Percentiles rank a stretch among this genome's conserved stretches.
Evolutionary conservation across 352 stramenopile genomes (phyloP).

Genomic region (Globisporangium mamillatum): DNA sequence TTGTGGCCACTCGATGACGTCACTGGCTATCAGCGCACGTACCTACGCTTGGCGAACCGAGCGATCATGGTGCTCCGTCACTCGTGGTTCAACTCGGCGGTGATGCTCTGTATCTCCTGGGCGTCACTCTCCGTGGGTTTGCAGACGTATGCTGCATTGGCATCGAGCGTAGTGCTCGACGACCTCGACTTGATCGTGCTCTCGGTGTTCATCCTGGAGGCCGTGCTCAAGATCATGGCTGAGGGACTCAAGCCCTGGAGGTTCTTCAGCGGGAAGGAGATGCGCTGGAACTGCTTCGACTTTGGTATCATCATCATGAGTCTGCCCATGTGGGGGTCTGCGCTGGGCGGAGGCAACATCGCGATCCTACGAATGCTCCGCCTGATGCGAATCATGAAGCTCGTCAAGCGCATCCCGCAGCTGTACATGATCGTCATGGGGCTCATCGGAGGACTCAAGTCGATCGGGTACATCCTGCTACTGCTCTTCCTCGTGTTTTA

Average conservation of each 20-base stretch:
- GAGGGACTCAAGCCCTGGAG: conserved; percentile 68
- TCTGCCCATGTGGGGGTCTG: conserved; percentile 62
- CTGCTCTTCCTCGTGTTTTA: conserved; percentile 89
- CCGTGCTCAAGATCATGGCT: conserved; percentile 70
- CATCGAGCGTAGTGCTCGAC: conserved; percentile 43
- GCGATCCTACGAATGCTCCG: conserved; percentile 83
- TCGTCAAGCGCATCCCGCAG: conserved; percentile 87
- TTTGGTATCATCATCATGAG: conserved; percentile 84
- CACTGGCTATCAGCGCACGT: conserved; percentile 26
- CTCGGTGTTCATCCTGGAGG: conserved; percentile 75
- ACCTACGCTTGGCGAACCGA: conserved; percentile 39
- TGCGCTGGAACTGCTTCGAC: conserved; percentile 85
- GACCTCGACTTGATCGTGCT: conserved; percentile 66
- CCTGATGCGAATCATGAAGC: conserved; percentile 88
- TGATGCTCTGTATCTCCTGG: conserved; percentile 80
- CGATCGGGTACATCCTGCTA: conserved; percentile 89
- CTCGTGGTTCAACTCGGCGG: conserved; percentile 58
- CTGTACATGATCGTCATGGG: conserved; percentile 92
- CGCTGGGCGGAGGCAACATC: conserved; percentile 67
- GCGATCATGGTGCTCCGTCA: conserved; percentile 44
- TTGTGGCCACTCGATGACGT: conserved; percentile 37
- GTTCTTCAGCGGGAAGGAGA: conserved; percentile 74
- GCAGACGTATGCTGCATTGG: conserved; percentile 65
- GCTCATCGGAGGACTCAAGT: conserved; percentile 84
- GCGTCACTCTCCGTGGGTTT: conserved; percentile 78